These are phyloP conservation scores for Trypanosoma boissoni DNA, from an alignment of 208 protist genomes.

Conservation along the genomic window DNA sequence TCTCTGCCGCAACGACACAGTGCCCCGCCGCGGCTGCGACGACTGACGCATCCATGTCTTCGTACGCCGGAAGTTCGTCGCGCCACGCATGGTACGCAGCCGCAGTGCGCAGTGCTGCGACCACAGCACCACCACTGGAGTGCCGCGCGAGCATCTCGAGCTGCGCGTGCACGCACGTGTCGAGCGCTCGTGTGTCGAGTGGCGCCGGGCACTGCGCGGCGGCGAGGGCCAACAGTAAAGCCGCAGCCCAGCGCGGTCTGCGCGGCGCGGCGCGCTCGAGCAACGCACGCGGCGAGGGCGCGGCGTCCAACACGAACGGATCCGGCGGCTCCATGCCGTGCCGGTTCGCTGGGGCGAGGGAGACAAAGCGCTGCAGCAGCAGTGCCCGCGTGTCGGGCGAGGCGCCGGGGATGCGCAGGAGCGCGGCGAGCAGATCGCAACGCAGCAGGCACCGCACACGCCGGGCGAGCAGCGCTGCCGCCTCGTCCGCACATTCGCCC, in stretches of 20 bases:
- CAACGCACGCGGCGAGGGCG: not conserved
- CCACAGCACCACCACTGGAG: too few relatives aligned
- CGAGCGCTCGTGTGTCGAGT: not conserved
- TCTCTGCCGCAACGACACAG: conserved; percentile 11
- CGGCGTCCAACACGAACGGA: conserved; percentile 6
- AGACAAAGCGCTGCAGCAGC: conserved; percentile 19
- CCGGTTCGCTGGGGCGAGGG: conserved; percentile 7
- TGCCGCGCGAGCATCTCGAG: not conserved
- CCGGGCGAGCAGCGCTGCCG: too few relatives aligned
- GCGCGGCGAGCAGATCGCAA: conserved; percentile 13
- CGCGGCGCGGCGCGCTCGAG: not conserved
- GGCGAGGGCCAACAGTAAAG: not conserved
- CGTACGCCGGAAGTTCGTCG: not conserved
- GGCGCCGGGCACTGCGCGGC: not conserved
- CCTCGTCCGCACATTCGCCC: too few relatives aligned
- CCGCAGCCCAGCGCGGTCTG: too few relatives aligned
- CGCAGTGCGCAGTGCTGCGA: not conserved
- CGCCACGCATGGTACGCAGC: not conserved
- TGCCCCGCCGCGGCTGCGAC: too few relatives aligned
- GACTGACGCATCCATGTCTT: not conserved
- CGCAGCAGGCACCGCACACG: conserved; percentile 15
- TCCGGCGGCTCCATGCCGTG: not conserved
- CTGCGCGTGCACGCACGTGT: not conserved
- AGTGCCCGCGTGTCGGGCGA: not conserved
- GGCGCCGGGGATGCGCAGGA: conserved; percentile 8